Conservation (phyloP, 441 rosid species). For the Populus hybrid region DNA sequence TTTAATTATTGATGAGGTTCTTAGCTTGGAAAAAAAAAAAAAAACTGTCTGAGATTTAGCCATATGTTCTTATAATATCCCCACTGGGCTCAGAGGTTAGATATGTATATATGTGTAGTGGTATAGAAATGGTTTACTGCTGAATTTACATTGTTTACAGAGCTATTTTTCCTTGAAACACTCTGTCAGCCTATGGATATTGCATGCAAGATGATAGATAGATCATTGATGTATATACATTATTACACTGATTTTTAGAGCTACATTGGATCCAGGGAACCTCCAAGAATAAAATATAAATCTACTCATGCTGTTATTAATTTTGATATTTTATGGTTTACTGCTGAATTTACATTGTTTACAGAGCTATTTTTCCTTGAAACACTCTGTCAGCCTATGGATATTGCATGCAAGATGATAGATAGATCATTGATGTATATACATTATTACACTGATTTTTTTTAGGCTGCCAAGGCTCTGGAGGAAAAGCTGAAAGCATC, state of each 20-base stretch:
- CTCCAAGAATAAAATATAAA: not conserved
- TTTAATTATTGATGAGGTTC: not conserved
- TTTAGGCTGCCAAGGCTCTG: conserved; percentile 82
- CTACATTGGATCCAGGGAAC: not conserved
- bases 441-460: not conserved
- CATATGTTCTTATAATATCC: not conserved
- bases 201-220: not conserved
- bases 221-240: not conserved
- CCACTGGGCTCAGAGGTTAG: not conserved
- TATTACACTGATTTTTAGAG: not conserved
- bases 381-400: too few species aligned
- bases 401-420: too few species aligned
- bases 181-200: not conserved
- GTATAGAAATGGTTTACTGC: too few species aligned
- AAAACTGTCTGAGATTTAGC: not conserved
- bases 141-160: too few species aligned
- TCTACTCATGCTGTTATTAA: not conserved
- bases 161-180: not conserved
- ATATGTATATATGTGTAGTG: not conserved
- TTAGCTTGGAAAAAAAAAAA: not conserved
- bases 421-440: too few species aligned
- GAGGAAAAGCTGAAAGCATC: conserved; percentile 82
- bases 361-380: too few species aligned
- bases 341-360: too few species aligned
- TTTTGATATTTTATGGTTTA: conserved; percentile 16